A percentile compares a stretch with the other conserved stretches of the same genome.
Conservation (phyloP, 768 basidiomycete species). For the Albatrellus ellisii region DNA sequence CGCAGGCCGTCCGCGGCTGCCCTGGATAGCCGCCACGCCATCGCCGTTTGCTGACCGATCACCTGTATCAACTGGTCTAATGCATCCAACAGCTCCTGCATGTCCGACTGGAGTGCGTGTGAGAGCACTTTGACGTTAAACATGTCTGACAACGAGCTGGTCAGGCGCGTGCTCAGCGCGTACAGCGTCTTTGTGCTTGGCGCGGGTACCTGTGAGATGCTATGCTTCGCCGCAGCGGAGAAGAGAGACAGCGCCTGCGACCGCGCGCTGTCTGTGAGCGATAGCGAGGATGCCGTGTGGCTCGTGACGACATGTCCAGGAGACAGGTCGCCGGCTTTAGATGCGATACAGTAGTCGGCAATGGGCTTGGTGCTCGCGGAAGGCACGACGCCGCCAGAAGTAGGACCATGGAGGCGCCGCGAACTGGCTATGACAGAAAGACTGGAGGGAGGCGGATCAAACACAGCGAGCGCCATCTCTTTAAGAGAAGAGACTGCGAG, state of each 20-base stretch:
- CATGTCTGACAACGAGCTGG: slow-evolving; percentile 37
- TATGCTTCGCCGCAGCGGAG: not conserved
- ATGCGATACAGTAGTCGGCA: slow-evolving; percentile 1
- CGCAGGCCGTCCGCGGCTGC: slow-evolving; percentile 9
- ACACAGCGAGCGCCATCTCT: slow-evolving; percentile 8
- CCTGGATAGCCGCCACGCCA: slow-evolving; percentile 4
- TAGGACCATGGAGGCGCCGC: too few species aligned
- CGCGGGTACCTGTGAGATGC: not conserved
- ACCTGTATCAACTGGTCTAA: slow-evolving; percentile 40
- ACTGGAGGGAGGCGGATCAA: slow-evolving; percentile 5
- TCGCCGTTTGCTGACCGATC: slow-evolving; percentile 5
- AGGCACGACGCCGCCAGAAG: not conserved
- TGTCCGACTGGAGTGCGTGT: slow-evolving; percentile 31
- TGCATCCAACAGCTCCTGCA: slow-evolving; percentile 43
- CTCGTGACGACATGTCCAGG: slow-evolving; percentile 2
- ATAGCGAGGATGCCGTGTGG: slow-evolving; percentile 8
- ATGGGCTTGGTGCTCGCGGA: not conserved
- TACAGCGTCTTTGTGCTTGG: slow-evolving; percentile 11
- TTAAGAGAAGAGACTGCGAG: slow-evolving; percentile 7
- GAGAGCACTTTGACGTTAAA: slow-evolving; percentile 31
- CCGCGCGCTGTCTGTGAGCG: slow-evolving; percentile 3
- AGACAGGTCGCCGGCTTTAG: slow-evolving; percentile 1
- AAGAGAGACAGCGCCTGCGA: slow-evolving; percentile 12
- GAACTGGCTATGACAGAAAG: slow-evolving; percentile 5
- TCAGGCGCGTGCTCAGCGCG: slow-evolving; percentile 27